Percentiles rank a stretch among this genome's conserved stretches.
Evolutionary conservation across 2,329 filamentous ascomycete genomes (phyloP).

Genomic region (Penicillium sp.): DNA sequence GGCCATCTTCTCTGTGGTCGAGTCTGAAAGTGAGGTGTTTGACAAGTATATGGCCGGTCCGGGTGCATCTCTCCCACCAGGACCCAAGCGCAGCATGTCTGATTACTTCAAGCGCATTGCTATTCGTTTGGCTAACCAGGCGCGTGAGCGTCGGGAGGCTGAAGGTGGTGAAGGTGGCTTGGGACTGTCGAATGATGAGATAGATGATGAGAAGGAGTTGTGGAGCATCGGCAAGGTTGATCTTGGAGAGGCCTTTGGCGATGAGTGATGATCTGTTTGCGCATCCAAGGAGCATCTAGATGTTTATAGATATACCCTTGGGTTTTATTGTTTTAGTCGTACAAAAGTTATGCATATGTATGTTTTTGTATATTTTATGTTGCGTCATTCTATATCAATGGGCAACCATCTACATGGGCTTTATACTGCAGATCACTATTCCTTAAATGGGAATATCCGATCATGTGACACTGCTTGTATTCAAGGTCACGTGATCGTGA

Average conservation of each 20-base stretch:
- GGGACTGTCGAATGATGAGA: constrained; percentile 84
- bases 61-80: constrained; percentile 64
- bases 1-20: constrained; percentile 83
- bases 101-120: constrained; percentile 98
- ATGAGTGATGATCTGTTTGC: constrained; percentile 21
- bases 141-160: constrained; percentile 83
- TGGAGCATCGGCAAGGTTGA: constrained; percentile 95
- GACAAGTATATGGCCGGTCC: constrained; percentile 81
- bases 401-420: background rate
- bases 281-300: constrained; percentile 24
- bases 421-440: constrained; percentile 8
- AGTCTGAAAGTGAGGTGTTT: constrained; percentile 81
- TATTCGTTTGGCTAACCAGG: constrained; percentile 78
- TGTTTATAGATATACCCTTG: constrained; percentile 31
- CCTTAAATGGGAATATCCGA: background rate
- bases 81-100: constrained; percentile 82
- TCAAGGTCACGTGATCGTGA: background rate
- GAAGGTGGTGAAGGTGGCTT: constrained; percentile 85
- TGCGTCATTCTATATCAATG: background rate
- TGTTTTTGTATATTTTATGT: constrained; percentile 14
- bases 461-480: constrained; percentile 5
- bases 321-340: constrained; percentile 18
- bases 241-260: constrained; percentile 57
- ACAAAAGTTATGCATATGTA: constrained; percentile 21
- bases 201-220: constrained; percentile 91